Evolutionary conservation across 2,329 filamentous ascomycete genomes (phyloP).

Genomic region (Dissoconium aciculare): DNA sequence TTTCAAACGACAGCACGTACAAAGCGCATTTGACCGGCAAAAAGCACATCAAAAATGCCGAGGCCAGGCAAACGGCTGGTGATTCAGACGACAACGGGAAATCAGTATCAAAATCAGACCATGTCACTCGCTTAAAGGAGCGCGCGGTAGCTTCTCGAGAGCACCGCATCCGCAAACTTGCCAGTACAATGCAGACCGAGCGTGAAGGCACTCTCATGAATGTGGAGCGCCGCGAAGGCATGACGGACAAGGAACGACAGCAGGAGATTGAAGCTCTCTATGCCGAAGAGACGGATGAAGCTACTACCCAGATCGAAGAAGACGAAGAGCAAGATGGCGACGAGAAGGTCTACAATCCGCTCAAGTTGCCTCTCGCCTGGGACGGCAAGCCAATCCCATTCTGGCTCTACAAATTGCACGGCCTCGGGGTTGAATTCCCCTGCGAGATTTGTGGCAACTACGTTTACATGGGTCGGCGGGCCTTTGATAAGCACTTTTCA

Average conservation of each 20-base stretch:
- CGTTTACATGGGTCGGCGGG: slow-evolving; percentile 93
- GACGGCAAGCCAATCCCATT: slow-evolving; percentile 98
- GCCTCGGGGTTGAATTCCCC: slow-evolving; percentile 81
- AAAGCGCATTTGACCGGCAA: slow-evolving; percentile 77
- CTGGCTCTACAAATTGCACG: slow-evolving; percentile 96
- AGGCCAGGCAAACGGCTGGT: slow-evolving; percentile 39
- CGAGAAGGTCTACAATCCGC: slow-evolving; percentile 87
- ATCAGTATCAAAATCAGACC: slow-evolving; percentile 7
- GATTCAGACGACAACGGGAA: slow-evolving; percentile 18
- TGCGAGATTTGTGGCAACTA: slow-evolving; percentile 98
- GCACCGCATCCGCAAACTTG: slow-evolving; percentile 63
- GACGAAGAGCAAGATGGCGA: slow-evolving; percentile 50
- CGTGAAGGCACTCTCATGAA: slow-evolving; percentile 83
- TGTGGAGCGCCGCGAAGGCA: slow-evolving; percentile 88
- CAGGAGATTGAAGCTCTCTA: slow-evolving; percentile 85
- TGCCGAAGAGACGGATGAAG: slow-evolving; percentile 43
- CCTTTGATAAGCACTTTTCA: slow-evolving; percentile 97
- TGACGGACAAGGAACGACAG: slow-evolving; percentile 91
- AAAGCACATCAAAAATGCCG: slow-evolving; percentile 78
- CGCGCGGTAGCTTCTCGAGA: slow-evolving; percentile 82
- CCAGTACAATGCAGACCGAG: slow-evolving; percentile 70
- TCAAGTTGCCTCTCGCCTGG: slow-evolving; percentile 92
- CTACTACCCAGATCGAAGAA: slow-evolving; percentile 36
- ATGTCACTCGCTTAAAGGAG: slow-evolving; percentile 56
- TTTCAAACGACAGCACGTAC: slow-evolving; percentile 91